phyloP scores from a whole-genome alignment of 2,329 filamentous ascomycete species.

The Triangularia verruculosa region DNA sequence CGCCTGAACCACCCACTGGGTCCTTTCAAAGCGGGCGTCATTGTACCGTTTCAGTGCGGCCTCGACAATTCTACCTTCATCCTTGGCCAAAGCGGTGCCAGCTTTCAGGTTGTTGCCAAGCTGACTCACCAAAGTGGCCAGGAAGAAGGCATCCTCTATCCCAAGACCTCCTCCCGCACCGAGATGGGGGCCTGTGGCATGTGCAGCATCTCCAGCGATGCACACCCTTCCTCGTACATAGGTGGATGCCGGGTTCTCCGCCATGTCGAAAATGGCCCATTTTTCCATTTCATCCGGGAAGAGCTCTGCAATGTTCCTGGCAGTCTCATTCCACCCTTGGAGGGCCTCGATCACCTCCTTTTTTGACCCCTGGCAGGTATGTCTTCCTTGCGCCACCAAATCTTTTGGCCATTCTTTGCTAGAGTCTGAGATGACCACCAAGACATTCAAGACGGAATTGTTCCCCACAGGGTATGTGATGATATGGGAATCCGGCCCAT shows the following conservation, averaged over 20 bases:
- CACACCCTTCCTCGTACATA: constrained; percentile 45
- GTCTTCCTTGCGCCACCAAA: constrained; percentile 20
- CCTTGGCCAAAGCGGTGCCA: not conserved
- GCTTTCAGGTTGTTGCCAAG: not conserved
- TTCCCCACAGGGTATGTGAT: constrained; percentile 60
- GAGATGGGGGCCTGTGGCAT: constrained; percentile 54
- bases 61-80: constrained; percentile 14
- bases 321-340: constrained; percentile 39
- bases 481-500: constrained; percentile 55
- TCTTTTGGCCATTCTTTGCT: constrained; percentile 22
- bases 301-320: constrained; percentile 38
- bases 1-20: constrained; percentile 43
- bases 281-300: constrained; percentile 45
- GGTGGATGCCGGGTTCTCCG: constrained; percentile 41
- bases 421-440: constrained; percentile 44
- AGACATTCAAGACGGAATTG: constrained; percentile 55
- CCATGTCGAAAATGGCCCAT: constrained; percentile 55
- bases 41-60: constrained; percentile 39
- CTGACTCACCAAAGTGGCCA: constrained; percentile 37
- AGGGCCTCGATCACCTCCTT: constrained; percentile 42
- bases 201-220: constrained; percentile 55
- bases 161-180: constrained; percentile 56
- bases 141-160: constrained; percentile 51
- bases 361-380: constrained; percentile 38
- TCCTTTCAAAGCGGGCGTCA: constrained; percentile 37